phyloP scores from a whole-genome alignment of 805 yeast genomes.

The Saturnispora silvae region DNA sequence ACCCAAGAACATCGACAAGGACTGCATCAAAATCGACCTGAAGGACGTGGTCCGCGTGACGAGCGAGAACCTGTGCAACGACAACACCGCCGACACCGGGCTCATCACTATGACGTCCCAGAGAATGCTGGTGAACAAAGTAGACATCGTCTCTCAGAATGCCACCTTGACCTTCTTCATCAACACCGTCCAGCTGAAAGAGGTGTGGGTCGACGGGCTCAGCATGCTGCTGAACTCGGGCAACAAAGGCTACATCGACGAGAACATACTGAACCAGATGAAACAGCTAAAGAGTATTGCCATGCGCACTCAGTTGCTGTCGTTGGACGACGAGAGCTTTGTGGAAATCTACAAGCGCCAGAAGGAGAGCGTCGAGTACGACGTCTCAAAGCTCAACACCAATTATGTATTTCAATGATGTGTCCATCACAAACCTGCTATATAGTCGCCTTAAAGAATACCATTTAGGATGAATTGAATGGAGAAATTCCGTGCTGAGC shows the following conservation, averaged over 20 bases:
- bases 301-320: constrained; percentile 38
- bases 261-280: constrained; percentile 35
- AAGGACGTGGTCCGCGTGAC: constrained; percentile 41
- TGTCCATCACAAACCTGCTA: neutral
- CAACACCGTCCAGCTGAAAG: constrained; percentile 57
- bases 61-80: constrained; percentile 32
- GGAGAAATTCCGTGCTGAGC: too few species aligned
- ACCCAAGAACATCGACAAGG: constrained; percentile 49
- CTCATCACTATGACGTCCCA: constrained; percentile 45
- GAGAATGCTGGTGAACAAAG: constrained; percentile 27
- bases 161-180: constrained; percentile 48
- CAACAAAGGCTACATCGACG: constrained; percentile 30
- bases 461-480: too few species aligned
- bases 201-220: constrained; percentile 73
- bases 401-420: neutral
- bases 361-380: neutral
- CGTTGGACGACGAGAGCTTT: constrained; percentile 16
- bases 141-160: constrained; percentile 15
- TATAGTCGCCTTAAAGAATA: too few species aligned
- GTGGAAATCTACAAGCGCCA: constrained; percentile 20
- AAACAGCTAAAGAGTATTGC: constrained; percentile 35
- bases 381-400: neutral
- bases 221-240: constrained; percentile 36
- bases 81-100: constrained; percentile 24
- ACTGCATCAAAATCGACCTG: constrained; percentile 41